Conservation (phyloP, 2,329 filamentous ascomycete species). For the Aspergillus sp. region DNA sequence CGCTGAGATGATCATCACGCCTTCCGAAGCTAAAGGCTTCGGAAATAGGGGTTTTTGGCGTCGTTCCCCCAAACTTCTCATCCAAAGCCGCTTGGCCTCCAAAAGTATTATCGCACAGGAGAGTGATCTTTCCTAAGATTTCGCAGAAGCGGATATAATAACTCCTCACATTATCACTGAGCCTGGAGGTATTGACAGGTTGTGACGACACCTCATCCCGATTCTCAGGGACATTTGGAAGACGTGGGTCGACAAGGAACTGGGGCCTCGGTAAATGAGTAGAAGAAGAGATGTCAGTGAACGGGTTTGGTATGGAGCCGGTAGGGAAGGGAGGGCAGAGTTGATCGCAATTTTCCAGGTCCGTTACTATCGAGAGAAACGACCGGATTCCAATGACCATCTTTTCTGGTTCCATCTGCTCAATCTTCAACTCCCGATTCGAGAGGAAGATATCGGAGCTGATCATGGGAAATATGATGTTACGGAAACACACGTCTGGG, state of each 20-base stretch:
- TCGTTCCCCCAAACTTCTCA: slow-evolving; percentile 84
- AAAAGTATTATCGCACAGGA: slow-evolving; percentile 95
- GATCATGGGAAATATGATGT: slow-evolving; percentile 90
- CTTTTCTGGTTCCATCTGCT: slow-evolving; percentile 90
- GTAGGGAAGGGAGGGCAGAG: slow-evolving; percentile 80
- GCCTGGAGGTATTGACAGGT: slow-evolving; percentile 57
- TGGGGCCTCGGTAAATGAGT: slow-evolving; percentile 35
- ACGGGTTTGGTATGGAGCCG: slow-evolving; percentile 45
- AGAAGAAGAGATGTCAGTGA: slow-evolving; percentile 36
- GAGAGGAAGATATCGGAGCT: slow-evolving; percentile 85
- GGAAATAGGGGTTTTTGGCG: slow-evolving; percentile 90
- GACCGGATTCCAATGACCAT: slow-evolving; percentile 97
- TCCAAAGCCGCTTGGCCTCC: slow-evolving; percentile 92
- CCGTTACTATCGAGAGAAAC: slow-evolving; percentile 88
- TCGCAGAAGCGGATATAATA: slow-evolving; percentile 92
- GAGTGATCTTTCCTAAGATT: slow-evolving; percentile 90
- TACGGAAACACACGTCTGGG: slow-evolving; percentile 89
- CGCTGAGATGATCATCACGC: slow-evolving; percentile 71
- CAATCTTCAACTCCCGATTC: slow-evolving; percentile 76
- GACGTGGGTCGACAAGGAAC: slow-evolving; percentile 35
- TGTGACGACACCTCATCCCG: slow-evolving; percentile 34
- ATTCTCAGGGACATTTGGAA: slow-evolving; percentile 22
- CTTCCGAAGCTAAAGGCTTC: slow-evolving; percentile 90
- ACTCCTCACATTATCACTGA: slow-evolving; percentile 75
- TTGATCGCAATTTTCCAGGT: slow-evolving; percentile 80